Base-by-base conservation (phyloP, 1,284 basidiomycete genomes). In the Sporisorium scitamineum region DNA sequence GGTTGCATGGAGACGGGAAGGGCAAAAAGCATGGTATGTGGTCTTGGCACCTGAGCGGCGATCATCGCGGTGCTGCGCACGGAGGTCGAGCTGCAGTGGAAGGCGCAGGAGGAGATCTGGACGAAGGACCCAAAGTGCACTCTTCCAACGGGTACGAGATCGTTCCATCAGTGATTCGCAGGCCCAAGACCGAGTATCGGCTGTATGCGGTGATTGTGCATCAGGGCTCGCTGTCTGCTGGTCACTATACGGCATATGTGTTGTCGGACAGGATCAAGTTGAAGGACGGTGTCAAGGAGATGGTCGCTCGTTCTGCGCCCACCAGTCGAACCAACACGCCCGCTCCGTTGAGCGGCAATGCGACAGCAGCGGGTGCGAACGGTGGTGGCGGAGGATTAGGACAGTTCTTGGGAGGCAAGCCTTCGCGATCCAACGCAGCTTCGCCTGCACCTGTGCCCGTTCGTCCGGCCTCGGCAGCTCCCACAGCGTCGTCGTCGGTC, bases 161-260 rank as follows among this genome's bases (percentile, higher is more conserved):
- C 20, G 56, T 76, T 11, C 73, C 69, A 2, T 63, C 68, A 16
- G 59, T 65, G 20, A 68, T 76, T 11, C 51, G 62, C 27, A 44
- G 68, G 26, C 65, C 67, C 31, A 65, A 70, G 57, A 80, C 80
- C n/a, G 62, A 78, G 68, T 86, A 85, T 75, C 59, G 73, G 48
- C 78, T 85, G 29, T 85, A 80, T 50, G 92, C 93, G 26, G 92
- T 96, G 2, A 93, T 97, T 5, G 93, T 95, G 54, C 95, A 97
- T 42, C 76, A 79, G 45, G 81, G 80, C 27, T 76, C 77, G 44
- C 64, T 82, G 52, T 70, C 66, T 9, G 73, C 72, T 3, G 81
- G 81, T 13, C 81, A 83, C 57, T 83, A 83, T 51, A 83, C 80
- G 4, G 79, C 80, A 9, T 83, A 77, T 54, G 79, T 82, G 20